These are phyloP conservation scores for Pseudogymnoascus sp. DNA, from an alignment of 2,329 filamentous ascomycete species.

Conservation along the genomic window DNA sequence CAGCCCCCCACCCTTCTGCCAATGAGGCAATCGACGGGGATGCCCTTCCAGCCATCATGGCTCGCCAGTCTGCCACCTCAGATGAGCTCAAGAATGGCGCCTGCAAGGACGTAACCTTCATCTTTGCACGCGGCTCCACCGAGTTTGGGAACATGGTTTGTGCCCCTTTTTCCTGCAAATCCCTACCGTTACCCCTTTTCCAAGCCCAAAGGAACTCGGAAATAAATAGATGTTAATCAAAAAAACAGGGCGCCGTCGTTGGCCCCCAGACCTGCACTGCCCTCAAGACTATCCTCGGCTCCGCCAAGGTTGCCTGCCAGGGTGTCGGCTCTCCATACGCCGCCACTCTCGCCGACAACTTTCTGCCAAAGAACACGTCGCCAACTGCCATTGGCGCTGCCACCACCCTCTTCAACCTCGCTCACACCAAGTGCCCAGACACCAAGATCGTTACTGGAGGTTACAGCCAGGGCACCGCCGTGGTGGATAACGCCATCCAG, in stretches of 20 bases:
- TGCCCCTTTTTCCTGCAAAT: neutral
- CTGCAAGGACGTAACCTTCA: slow-evolving; percentile 38
- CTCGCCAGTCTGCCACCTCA: neutral
- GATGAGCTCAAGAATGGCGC: slow-evolving; percentile 16
- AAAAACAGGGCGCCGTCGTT: slow-evolving; percentile 25
- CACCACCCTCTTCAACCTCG: slow-evolving; percentile 28
- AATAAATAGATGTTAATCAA: neutral
- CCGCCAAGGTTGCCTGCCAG: slow-evolving; percentile 23
- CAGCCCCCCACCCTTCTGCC: neutral
- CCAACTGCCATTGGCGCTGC: slow-evolving; percentile 14
- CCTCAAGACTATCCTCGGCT: slow-evolving; percentile 20
- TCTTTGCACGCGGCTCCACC: slow-evolving; percentile 42
- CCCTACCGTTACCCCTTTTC: too few species aligned
- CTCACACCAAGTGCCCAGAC: slow-evolving; percentile 30
- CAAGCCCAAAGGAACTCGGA: too few species aligned
- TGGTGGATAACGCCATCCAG: slow-evolving; percentile 35
- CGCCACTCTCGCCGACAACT: slow-evolving; percentile 17
- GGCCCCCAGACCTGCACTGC: slow-evolving; percentile 29
- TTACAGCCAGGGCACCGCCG: slow-evolving; percentile 38
- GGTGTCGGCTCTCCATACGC: slow-evolving; percentile 13
- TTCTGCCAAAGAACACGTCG: slow-evolving; percentile 16
- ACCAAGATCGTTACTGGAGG: slow-evolving; percentile 35
- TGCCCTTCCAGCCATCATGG: neutral
- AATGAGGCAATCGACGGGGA: neutral
- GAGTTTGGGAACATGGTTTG: slow-evolving; percentile 42